A percentile compares a stretch with the other conserved stretches of the same genome.
Conservation (phyloP, 208 protist species). For the Trypanosoma theileri region DNA sequence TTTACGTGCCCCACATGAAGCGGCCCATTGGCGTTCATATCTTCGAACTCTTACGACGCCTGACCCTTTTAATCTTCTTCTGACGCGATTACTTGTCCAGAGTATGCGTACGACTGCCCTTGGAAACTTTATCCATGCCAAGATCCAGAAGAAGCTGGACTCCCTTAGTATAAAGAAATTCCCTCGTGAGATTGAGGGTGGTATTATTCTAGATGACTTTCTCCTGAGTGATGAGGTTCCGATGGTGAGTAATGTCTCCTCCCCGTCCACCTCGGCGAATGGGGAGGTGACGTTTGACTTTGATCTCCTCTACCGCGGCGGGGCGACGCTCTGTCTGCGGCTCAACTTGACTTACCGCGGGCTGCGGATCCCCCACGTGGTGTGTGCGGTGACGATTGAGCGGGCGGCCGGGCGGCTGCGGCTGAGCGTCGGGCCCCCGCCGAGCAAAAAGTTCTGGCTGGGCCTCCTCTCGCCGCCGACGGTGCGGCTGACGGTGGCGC, state of each 20-base stretch:
- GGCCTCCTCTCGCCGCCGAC: slow-evolving; percentile 60
- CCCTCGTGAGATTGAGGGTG: slow-evolving; percentile 63
- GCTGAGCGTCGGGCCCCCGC: slow-evolving; percentile 82
- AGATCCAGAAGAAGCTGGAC: slow-evolving; percentile 66
- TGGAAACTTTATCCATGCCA: slow-evolving; percentile 38
- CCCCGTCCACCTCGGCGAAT: slow-evolving; percentile 51
- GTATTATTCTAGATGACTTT: slow-evolving; percentile 79
- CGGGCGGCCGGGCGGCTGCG: slow-evolving; percentile 59
- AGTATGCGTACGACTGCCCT: slow-evolving; percentile 61
- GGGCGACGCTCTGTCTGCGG: slow-evolving; percentile 61
- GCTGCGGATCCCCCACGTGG: slow-evolving; percentile 73
- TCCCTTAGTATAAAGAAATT: slow-evolving; percentile 69
- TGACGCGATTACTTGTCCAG: slow-evolving; percentile 78
- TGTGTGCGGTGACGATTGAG: slow-evolving; percentile 64
- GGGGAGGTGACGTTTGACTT: slow-evolving; percentile 86
- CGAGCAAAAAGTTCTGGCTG: slow-evolving; percentile 87
- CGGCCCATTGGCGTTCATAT: slow-evolving; percentile 60
- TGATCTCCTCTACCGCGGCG: slow-evolving; percentile 77
- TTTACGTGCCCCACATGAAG: slow-evolving; percentile 47
- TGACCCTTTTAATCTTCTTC: slow-evolving; percentile 69
- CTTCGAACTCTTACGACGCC: slow-evolving; percentile 58
- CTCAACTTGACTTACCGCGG: slow-evolving; percentile 70
- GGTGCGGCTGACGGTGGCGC: slow-evolving; percentile 45
- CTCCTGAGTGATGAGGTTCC: slow-evolving; percentile 69
- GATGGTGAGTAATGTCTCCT: slow-evolving; percentile 67